phyloP scores from a whole-genome alignment of 345 rosid species.

The Gossypium anomalum region DNA sequence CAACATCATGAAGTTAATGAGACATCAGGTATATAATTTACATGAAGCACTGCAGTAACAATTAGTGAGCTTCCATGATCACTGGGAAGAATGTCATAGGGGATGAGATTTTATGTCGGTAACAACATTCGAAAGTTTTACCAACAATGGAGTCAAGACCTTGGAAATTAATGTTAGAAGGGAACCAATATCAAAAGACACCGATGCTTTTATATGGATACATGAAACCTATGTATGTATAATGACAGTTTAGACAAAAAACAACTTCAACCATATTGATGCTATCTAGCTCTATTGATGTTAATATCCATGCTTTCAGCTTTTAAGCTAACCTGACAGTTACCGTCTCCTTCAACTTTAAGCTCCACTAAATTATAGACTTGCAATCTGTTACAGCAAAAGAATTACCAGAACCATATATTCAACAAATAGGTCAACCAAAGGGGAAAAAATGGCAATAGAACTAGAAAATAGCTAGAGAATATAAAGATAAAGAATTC shows the following conservation, averaged over 20 bases:
- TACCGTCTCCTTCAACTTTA: constrained; percentile 69
- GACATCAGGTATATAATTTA: constrained; percentile 1
- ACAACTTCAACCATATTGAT: not conserved
- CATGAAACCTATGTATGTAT: not conserved
- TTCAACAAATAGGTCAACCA: not conserved
- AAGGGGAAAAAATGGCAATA: not conserved
- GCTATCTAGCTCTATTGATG: not conserved
- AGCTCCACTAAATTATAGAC: constrained; percentile 55
- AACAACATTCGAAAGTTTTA: not conserved
- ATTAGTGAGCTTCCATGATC: not conserved
- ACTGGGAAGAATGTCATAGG: not conserved
- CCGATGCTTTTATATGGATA: not conserved
- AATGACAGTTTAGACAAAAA: constrained; percentile 2
- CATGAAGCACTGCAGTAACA: not conserved
- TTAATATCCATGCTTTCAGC: not conserved
- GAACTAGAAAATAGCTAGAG: not conserved
- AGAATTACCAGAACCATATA: not conserved
- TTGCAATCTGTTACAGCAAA: constrained; percentile 33
- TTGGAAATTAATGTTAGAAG: not conserved
- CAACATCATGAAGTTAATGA: constrained; percentile 22
- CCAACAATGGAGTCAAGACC: not conserved
- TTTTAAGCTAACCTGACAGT: constrained; percentile 56
- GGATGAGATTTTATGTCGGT: not conserved
- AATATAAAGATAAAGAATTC: not conserved
- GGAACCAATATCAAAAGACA: constrained; percentile 5